Base-by-base conservation (phyloP, 192 early-diverging fungal genomes). In the Mortierella antarctica region DNA sequence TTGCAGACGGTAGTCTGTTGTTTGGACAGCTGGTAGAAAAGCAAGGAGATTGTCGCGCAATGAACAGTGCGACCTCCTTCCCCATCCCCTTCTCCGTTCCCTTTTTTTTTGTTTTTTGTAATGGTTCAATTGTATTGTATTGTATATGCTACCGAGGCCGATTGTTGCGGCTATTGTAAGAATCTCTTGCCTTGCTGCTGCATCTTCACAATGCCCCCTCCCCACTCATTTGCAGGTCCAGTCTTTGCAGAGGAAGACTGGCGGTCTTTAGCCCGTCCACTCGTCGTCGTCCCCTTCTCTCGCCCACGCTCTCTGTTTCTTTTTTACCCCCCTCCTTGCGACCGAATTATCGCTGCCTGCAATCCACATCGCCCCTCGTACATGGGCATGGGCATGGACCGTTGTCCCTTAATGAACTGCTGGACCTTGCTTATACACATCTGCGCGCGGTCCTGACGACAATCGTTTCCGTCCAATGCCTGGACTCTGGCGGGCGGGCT, bases 11-110 rank as follows among this genome's bases (percentile, higher is more conserved):
- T 45, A 47, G 45, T 8, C 60, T 45, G 60, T 44, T 62, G 44
- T 56, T 23, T 18, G 18, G 50, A 51, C 31, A 31, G 12, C 23
- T 57, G 13, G 53, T 57, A 59, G 57, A 42, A 44, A 71, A 49
- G 53, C 60, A 71, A 71, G 70, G 70, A 63, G 70, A 62, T 57
- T 49, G 52, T n/a, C 9, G 10, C 9, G 18, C 47, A 15, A 40
- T 60, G 57, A 59, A 69, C 47, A 46, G 20, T 59, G 31, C 67
- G 31, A 41, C 57, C 68, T 62, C 50, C 68, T 54, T 57, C 67
- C 45, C 31, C 66, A 68, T 70, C 68, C 68, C 70, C 53, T 57
- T 67, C 18, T 57, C 42, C 59, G 8, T 70, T 62, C 57, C 58
- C 44, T 56, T 57, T 44, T 42, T 47, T 73, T 73, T 58, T 53